A percentile compares a stretch with the other conserved stretches of the same genome.
phyloP scores from a whole-genome alignment of 306 rosid genomes.

The apple (Malus domestica) region DNA sequence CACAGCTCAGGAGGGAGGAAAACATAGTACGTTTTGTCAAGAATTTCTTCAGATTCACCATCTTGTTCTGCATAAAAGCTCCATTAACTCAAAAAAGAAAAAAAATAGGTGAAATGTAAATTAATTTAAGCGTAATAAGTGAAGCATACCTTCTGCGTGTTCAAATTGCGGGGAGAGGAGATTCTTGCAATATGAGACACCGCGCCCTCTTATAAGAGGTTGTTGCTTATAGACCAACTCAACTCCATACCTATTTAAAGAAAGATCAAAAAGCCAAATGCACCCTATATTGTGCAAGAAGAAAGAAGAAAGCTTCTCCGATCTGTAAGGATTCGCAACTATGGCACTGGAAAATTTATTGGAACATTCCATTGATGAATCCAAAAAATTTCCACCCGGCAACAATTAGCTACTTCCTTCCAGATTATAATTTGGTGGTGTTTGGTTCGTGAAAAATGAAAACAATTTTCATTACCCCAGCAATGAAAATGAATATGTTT shows the following conservation, averaged over 20 bases:
- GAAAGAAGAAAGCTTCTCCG: constrained; percentile 56
- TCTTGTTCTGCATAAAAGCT: constrained; percentile 39
- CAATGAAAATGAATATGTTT: not conserved
- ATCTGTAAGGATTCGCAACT: constrained; percentile 43
- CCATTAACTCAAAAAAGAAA: constrained; percentile 1
- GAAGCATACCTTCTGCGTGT: constrained; percentile 65
- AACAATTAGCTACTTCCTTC: constrained; percentile 40
- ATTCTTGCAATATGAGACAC: constrained; percentile 98
- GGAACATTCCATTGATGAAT: constrained; percentile 22
- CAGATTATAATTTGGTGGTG: constrained; percentile 39
- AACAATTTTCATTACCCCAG: not conserved
- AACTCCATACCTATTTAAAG: constrained; percentile 78
- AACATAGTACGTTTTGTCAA: constrained; percentile 90
- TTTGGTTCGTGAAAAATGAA: not conserved
- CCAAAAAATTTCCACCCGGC: constrained; percentile 30
- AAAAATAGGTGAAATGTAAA: constrained; percentile 8
- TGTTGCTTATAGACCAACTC: constrained; percentile 77
- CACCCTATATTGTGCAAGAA: constrained; percentile 64
- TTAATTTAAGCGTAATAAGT: constrained; percentile 4
- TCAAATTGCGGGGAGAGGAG: constrained; percentile 93
- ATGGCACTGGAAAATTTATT: constrained; percentile 25
- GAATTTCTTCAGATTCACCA: constrained; percentile 74
- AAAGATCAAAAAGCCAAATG: constrained; percentile 54
- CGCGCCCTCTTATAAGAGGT: constrained; percentile 91
- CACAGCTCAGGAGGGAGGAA: constrained; percentile 96